A percentile compares a stretch with the other conserved stretches of the same genome.
Evolutionary conservation across 2,329 filamentous ascomycete species (phyloP).

Genomic region (Thielaviopsis euricoi): DNA sequence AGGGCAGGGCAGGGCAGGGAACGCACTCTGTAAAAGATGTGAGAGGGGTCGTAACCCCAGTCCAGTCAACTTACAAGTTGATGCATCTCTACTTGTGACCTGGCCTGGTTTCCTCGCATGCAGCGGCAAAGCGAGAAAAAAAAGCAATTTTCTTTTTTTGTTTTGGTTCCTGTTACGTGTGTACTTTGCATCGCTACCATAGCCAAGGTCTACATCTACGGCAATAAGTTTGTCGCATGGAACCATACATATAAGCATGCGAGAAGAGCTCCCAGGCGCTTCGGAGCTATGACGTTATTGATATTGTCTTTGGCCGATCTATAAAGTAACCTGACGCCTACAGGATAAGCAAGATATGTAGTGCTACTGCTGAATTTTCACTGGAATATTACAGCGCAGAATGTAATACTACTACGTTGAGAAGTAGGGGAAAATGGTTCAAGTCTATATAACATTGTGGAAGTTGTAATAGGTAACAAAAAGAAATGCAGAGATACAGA

Average conservation of each 20-base stretch:
- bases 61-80: background rate
- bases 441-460: too few species aligned
- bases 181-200: background rate
- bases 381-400: background rate
- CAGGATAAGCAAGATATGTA: too few species aligned
- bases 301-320: background rate
- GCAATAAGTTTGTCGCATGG: too few species aligned
- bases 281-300: background rate
- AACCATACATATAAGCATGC: background rate
- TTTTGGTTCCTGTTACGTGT: background rate
- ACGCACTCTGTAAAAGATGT: background rate
- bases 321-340: background rate
- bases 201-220: too few species aligned
- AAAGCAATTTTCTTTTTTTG: too few species aligned
- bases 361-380: too few species aligned
- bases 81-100: background rate
- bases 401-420: background rate
- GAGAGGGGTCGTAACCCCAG: background rate
- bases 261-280: background rate
- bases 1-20: too few species aligned
- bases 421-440: too few species aligned
- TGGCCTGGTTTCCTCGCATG: background rate
- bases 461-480: too few species aligned
- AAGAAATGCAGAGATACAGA: too few species aligned
- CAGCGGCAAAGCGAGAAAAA: background rate